Evolutionary conservation across 345 rosid species (phyloP), one percentile per base, ranked within the genome.

Genomic region (Geranium brycei): DNA sequence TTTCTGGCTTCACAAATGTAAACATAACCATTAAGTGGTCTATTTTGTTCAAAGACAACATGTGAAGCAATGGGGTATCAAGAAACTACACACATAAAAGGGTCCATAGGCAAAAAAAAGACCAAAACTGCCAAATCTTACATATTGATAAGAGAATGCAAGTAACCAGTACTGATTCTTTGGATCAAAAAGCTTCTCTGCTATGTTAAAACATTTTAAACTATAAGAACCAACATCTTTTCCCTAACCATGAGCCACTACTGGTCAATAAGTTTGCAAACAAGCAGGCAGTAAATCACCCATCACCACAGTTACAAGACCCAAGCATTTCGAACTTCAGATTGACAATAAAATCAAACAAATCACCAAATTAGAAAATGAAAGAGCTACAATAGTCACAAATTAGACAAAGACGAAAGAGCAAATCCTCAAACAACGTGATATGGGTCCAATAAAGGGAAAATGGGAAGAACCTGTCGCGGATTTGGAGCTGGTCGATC

Each of bases 401-500:
- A 41, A 41, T 41, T 41, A 41, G 13, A 5, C 10, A 13, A 6
- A 47, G 53, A 10, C 53, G 41, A 35, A 35, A 35, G 41, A 7
- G 10, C 41, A 35, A 35, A 35, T 35, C 3, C 41, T 7, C 10
- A 35, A 35, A 35, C 41, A 32, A 57, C 31, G 35, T 56, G 14
- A n/a, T 57, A 31, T 64, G n/a, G 17, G 19, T 19, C 67, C 55
- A 15, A 11, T n/a, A 51, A 35, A 17, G 0, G 1, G 55, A 62
- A 69, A 62, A 66, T 31, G 62, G 40, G 38, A 7, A 1, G 65
- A 56, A 91, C 97, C 93, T 91, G 72, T 88, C 93, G 31, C 93
- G 96, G 23, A 91, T 66, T 75, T 91, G 97, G 64, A 91, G 97
- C 66, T 86, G 86, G 53, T 91, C 97, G 70, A 91, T 91, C 91